These are phyloP conservation scores for Blastobotrys buckinghamii DNA, from an alignment of 1,139 yeast genomes.

Conservation along the genomic window DNA sequence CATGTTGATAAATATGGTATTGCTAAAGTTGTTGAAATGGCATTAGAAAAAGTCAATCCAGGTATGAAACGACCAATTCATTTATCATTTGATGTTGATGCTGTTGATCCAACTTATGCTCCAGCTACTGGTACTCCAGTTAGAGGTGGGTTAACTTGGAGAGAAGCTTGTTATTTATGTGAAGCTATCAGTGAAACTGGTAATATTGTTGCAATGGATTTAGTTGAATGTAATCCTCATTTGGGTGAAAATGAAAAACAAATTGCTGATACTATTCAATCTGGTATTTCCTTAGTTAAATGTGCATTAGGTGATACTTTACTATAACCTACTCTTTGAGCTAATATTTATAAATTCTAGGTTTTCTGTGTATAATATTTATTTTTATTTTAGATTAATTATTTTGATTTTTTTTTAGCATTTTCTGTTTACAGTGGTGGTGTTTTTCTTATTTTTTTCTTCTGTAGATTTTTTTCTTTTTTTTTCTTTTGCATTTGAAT, in stretches of 20 bases:
- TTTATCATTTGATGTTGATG: conserved; percentile 92
- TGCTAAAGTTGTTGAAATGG: conserved; percentile 88
- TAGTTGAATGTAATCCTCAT: conserved; percentile 90
- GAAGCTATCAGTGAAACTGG: conserved; percentile 92
- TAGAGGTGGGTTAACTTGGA: conserved; percentile 87
- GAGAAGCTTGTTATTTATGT: conserved; percentile 90
- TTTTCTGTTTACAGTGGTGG: too few species aligned
- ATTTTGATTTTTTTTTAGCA: too few species aligned
- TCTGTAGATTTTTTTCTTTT: too few species aligned
- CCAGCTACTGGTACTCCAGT: conserved; percentile 99
- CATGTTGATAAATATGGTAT: conserved; percentile 94
- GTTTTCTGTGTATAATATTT: too few species aligned
- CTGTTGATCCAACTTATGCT: conserved; percentile 88
- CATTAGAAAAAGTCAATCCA: conserved; percentile 73
- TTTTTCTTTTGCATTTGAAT: too few species aligned
- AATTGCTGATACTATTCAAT: conserved; percentile 75
- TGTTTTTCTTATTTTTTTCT: too few species aligned
- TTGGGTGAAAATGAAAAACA: conserved; percentile 76
- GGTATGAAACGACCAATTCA: conserved; percentile 72
- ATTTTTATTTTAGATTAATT: too few species aligned
- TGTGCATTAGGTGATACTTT: conserved; percentile 93
- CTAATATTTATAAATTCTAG: too few species aligned
- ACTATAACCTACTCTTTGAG: too few species aligned
- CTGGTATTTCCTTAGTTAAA: conserved; percentile 87
- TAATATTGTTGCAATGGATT: conserved; percentile 75